phyloP scores from a whole-genome alignment of 345 rosid species.

The Gossypium herbaceum region DNA sequence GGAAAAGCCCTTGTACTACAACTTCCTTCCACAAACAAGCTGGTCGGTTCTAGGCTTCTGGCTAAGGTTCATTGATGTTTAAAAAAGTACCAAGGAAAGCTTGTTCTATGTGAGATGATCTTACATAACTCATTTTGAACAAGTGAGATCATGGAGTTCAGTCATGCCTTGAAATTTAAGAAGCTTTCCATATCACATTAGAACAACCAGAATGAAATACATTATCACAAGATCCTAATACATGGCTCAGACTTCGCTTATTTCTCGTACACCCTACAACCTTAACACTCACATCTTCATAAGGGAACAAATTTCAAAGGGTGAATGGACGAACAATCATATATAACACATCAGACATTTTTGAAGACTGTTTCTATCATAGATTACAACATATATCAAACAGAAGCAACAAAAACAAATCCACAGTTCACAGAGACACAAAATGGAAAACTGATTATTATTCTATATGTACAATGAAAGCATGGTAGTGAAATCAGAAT shows the following conservation, averaged over 20 bases:
- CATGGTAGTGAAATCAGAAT: neutral
- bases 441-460: neutral
- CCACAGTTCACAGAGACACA: neutral
- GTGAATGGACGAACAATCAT: neutral
- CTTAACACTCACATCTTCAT: neutral
- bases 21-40: neutral
- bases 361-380: neutral
- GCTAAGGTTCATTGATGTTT: neutral
- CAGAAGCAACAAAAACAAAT: neutral
- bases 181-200: neutral
- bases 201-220: neutral
- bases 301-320: neutral
- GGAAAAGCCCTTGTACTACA: neutral
- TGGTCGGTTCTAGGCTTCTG: neutral
- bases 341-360: neutral
- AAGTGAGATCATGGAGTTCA: neutral
- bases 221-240: neutral
- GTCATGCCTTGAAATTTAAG: neutral
- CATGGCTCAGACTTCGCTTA: neutral
- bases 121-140: neutral
- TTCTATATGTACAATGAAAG: neutral
- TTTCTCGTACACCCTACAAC: slow-evolving; percentile 2
- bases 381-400: neutral
- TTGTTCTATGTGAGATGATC: neutral
- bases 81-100: slow-evolving; percentile 2